Percentiles rank a stretch among this genome's conserved stretches.
Evolutionary conservation across 1,284 basidiomycete species (phyloP).

Genomic region (Ganoderma resinaceum): DNA sequence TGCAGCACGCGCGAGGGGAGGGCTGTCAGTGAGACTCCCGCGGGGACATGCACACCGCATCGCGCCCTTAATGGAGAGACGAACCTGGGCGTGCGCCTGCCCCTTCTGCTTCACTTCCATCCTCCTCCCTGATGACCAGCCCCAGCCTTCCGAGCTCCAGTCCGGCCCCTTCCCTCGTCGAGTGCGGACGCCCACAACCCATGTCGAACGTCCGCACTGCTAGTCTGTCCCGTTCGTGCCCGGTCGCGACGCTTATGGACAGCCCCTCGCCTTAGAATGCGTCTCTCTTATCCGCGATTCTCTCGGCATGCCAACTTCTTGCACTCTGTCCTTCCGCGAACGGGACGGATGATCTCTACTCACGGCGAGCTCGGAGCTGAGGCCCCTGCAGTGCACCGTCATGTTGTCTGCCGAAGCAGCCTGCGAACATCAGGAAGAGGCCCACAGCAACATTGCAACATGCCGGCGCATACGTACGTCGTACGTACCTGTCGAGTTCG

Average conservation of each 20-base stretch:
- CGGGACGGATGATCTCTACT: neutral
- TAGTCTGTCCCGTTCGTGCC: neutral
- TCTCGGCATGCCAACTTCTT: conserved; percentile 14
- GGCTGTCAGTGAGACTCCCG: neutral
- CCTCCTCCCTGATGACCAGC: neutral
- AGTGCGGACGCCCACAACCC: neutral
- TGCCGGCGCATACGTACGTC: neutral
- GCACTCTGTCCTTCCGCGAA: conserved; percentile 1
- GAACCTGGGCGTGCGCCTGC: neutral
- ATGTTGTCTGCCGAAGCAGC: neutral
- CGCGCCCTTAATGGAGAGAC: neutral
- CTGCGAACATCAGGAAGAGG: neutral
- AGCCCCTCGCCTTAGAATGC: neutral
- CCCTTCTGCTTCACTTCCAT: neutral
- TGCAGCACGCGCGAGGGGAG: conserved; percentile 1
- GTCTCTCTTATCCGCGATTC: conserved; percentile 17
- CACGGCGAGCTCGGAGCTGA: conserved; percentile 11
- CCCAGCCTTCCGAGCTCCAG: too few relatives aligned
- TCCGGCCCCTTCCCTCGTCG: neutral
- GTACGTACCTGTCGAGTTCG: neutral
- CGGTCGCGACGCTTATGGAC: neutral
- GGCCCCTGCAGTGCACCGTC: conserved; percentile 7
- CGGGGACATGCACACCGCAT: neutral
- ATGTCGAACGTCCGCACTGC: neutral
- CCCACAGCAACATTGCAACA: neutral